Base-by-base conservation (phyloP, 176 grass and related monocot genomes). In the Secale cereale region DNA sequence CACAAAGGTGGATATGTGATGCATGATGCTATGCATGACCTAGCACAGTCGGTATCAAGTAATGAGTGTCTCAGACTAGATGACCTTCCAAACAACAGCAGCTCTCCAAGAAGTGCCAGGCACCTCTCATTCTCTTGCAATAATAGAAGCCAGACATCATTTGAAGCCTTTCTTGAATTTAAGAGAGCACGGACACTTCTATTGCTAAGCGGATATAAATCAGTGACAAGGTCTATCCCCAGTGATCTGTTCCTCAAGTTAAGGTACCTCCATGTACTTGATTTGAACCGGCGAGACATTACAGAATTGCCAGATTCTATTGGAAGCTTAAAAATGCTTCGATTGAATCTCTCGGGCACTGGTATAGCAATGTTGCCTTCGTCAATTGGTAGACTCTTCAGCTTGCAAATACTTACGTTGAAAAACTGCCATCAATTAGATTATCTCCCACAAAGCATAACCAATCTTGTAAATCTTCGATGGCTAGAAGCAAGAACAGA, bases 21-120 rank as follows among this genome's bases (percentile, higher is more conserved):
- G 94, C 92, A 94, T 77, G 90, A 97, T 77, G 88, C 88, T 65
- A 94, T 94, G 65, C 92, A 97, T 82, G 92, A 94, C 35, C 83
- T 97, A 65, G 90, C 90, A 57, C 88, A 92, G 56, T 97, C 78
- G 9, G 46, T 97, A 30, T 97, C 90, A 12, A 23, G 66, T 4
- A 45, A 83, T 89, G 92, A 97, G 45, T 97, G 86, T 62, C 68
- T 85, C 20, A 82, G 86, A 74, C 36, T 97, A 29, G 92, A 92
- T 64, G 81, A 83, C 23, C 59, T 16, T 63, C 31, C 10, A 16
- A 84, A 77, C 45, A 68, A 23, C 14, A 73, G 40, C 60, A 79
- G 19, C 75, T 3, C 29, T 40, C 54, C 8, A 82, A 86, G 65
- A 85, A 90, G 62, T 74, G 74, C 74, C 2, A 90, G 85, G 8